These are phyloP conservation scores for Colletotrichum sp. DNA, from an alignment of 2,329 filamentous ascomycete species.

Conservation along the genomic window DNA sequence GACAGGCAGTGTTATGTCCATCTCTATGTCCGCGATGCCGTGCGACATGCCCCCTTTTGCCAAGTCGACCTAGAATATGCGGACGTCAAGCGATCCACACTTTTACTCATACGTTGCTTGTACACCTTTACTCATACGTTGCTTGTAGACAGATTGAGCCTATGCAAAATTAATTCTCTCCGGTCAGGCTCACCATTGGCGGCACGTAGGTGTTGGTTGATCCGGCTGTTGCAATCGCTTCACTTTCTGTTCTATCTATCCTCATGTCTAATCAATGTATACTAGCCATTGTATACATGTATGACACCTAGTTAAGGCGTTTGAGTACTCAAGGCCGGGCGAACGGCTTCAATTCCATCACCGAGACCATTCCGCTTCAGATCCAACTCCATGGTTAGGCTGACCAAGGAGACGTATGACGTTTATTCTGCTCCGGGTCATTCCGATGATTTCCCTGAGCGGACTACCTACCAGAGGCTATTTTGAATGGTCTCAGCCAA, in stretches of 20 bases:
- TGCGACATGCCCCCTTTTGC: background rate
- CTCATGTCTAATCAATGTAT: background rate
- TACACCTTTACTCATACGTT: background rate
- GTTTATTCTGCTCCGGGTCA: background rate
- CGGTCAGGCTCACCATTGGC: background rate
- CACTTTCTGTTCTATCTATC: background rate
- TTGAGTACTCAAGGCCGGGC: background rate
- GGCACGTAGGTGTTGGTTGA: background rate
- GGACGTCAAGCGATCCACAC: background rate
- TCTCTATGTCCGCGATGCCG: background rate
- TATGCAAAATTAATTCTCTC: accelerated
- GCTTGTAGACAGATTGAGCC: background rate
- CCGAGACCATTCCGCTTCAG: background rate
- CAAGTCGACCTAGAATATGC: background rate
- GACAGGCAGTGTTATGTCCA: background rate
- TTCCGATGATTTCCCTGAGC: background rate
- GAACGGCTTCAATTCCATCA: background rate
- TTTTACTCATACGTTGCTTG: background rate
- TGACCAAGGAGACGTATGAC: background rate
- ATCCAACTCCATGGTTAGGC: background rate
- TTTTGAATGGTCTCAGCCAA: background rate
- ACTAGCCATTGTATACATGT: background rate
- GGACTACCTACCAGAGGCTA: background rate
- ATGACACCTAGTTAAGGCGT: accelerated
- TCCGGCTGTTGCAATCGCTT: background rate